Evolutionary conservation across 2,329 filamentous ascomycete species (phyloP), one percentile per base, ranked within the genome.

Genomic region (Xylaria sp.): DNA sequence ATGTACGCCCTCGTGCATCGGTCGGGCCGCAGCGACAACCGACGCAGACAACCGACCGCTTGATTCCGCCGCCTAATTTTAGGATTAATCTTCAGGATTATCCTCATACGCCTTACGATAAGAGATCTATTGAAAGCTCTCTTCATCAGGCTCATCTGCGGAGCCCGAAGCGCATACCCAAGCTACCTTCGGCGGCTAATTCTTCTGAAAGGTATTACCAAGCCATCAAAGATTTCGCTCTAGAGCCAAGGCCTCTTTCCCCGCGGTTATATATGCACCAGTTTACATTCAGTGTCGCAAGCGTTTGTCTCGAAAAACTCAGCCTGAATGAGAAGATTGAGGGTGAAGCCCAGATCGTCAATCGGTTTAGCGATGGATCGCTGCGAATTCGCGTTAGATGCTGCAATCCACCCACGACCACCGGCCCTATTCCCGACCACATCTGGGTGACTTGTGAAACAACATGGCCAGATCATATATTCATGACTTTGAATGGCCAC

Each of bases 381-480:
- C 75, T 84, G 4, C 83, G 86, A 35, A 88, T 89, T 70, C 89
- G 92, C 15, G 70, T 96, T 21, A 88, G 91, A 9, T 90, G 90
- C 70, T 85, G 89, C 68, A 68, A 72, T 49, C 57, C 69, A 60
- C 52, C 63, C 47, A 48, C 54, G 51, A 37, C 60, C 23, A 58
- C 68, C 15, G 68, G 67, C 9, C 73, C 72, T 48, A 64, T 79
- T 1, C 65, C 73, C 3, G 80, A 86, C 38, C 72, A 78, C 7
- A 75, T 79, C 1, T 96, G 92, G 92, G 79, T 84, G 5, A 79
- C 81, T 1, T 74, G 80, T n/a, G 84, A 89, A 33, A 89, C 85
- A 5, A 71, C 75, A 21, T 97, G 92, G 93, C 91, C 92, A 0
- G 79, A 83, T 35, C 83, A 85, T 52, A 80, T 92, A 0, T 91